Base-by-base conservation (phyloP, 176 grass and related monocot species). In the Cenchrus fungigraminus region DNA sequence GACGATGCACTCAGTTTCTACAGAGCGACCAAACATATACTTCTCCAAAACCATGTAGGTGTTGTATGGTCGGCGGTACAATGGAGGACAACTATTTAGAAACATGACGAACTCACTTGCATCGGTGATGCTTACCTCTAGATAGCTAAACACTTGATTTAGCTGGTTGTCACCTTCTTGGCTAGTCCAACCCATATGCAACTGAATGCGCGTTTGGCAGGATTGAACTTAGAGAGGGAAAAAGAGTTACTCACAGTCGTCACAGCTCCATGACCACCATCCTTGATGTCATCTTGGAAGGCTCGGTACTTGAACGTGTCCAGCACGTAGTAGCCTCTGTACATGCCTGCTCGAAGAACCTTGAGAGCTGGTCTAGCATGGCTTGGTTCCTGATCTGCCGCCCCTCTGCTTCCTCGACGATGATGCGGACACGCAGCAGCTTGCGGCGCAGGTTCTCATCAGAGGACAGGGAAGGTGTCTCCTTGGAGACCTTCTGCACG, bases 301-400 rank as follows among this genome's bases (percentile, higher is more conserved):
- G 31, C 17, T 60, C 4, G n/a, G 44, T 51, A 79, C 14, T 6
- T 79, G 77, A 12, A 65, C 8, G 8, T 34, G 14, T 79, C 77
- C 7, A 79, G 76, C 59, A 34, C 60, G 3, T 64, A 65, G 44
- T 50, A 63, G 13, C 77, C 77, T 32, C 60, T 14, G 59, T 79
- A 28, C 59, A 79, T 64, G 4, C n/a, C 13, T 1, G 0, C 43
- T 17, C 0, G 11, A 13, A 79, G 60, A 14, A 51, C 0, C 20
- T 79, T 65, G 25, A 25, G 59, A 79, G 59, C 22, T 79, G 77
- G 12, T 79, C 14, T 9, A 79, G 60, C 77, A 79, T 79, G 59
- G 59, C 76, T 25, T 29, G 42, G 58, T 46, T 78, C n/a, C 40
- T 78, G 58, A 78, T 78, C 1, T 78, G 76, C 57, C 58, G 40